phyloP scores from a whole-genome alignment of 306 rosid species.

The Rosa lucieae region DNA sequence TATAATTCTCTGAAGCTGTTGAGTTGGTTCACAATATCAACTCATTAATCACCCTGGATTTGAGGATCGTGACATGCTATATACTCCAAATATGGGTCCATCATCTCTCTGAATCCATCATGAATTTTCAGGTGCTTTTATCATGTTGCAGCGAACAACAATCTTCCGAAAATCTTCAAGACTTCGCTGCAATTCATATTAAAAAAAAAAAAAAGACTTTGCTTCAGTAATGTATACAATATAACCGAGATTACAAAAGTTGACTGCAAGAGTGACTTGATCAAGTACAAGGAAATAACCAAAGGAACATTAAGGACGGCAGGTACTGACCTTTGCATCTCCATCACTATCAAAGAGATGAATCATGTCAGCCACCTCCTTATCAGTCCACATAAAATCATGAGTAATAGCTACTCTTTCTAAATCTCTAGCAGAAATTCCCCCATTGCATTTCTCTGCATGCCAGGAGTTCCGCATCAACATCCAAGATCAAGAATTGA shows the following conservation, averaged over 20 bases:
- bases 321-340: conserved; percentile 64
- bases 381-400: conserved; percentile 77
- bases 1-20: neutral
- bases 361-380: conserved; percentile 75
- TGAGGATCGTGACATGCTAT: neutral
- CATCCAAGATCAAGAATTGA: conserved; percentile 5
- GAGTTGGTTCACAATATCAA: neutral
- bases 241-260: neutral
- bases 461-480: conserved; percentile 31
- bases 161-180: conserved; percentile 78
- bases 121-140: conserved; percentile 40
- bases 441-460: conserved; percentile 70
- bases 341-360: conserved; percentile 73
- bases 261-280: neutral
- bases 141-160: conserved; percentile 76
- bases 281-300: neutral
- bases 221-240: neutral
- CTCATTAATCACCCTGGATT: neutral
- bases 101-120: conserved; percentile 20
- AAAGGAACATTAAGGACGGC: neutral
- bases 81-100: neutral
- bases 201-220: neutral
- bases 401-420: conserved; percentile 66
- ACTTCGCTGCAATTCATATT: conserved; percentile 51
- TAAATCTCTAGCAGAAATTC: conserved; percentile 53